phyloP scores from a whole-genome alignment of 208 protist species.

The Acanthamoeba divionensis region DNA sequence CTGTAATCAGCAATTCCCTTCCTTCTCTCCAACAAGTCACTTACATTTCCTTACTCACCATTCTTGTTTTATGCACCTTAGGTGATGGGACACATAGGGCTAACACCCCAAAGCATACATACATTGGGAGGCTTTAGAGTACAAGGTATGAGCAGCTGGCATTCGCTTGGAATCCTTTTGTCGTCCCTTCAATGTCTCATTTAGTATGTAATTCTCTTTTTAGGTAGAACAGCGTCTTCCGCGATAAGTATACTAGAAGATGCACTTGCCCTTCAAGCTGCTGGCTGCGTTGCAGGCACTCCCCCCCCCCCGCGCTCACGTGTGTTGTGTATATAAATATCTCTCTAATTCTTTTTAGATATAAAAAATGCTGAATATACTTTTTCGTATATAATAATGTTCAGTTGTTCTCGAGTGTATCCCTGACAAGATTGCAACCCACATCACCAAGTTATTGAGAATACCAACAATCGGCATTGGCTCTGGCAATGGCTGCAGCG shows the following conservation, averaged over 20 bases:
- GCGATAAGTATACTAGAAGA: slow-evolving; percentile 74
- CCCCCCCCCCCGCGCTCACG: neutral
- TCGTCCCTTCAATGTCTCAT: neutral
- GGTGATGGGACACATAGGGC: slow-evolving; percentile 83
- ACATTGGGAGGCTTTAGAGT: slow-evolving; percentile 78
- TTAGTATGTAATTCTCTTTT: neutral
- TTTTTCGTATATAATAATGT: too few relatives aligned
- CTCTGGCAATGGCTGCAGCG: slow-evolving; percentile 73
- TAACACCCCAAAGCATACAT: slow-evolving; percentile 80
- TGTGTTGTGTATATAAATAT: neutral
- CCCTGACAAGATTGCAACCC: slow-evolving; percentile 66
- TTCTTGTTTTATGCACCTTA: neutral
- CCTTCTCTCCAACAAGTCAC: neutral
- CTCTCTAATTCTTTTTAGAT: too few relatives aligned
- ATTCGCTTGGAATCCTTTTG: neutral
- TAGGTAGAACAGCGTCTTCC: neutral
- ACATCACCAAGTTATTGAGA: slow-evolving; percentile 73
- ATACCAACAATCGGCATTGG: slow-evolving; percentile 87
- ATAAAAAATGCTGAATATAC: too few relatives aligned
- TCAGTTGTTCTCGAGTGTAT: slow-evolving; percentile 82
- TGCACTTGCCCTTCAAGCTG: slow-evolving; percentile 79
- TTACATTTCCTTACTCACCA: neutral
- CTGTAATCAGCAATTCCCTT: neutral
- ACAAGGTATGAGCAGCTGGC: neutral
- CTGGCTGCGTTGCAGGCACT: slow-evolving; percentile 63